phyloP scores from a whole-genome alignment of 225 moss, liverwort and hornwort species.

The Asterella californica region DNA sequence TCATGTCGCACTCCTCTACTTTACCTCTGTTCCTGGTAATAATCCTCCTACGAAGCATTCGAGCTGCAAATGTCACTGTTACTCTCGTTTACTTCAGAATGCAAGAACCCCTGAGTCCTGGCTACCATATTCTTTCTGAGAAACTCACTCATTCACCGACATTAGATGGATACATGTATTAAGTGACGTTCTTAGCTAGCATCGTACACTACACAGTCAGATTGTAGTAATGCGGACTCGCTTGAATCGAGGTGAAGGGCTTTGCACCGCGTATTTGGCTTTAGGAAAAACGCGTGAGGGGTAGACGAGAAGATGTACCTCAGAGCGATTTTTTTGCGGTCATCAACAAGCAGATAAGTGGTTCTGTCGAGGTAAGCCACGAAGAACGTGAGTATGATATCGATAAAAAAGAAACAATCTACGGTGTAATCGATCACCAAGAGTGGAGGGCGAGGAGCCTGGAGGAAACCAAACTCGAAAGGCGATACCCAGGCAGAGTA shows the following conservation, averaged over 20 bases:
- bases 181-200: background rate
- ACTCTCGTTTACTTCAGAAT: background rate
- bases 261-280: background rate
- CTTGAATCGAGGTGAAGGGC: background rate
- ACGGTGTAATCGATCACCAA: conserved; percentile 57
- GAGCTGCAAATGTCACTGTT: background rate
- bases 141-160: background rate
- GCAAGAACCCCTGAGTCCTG: background rate
- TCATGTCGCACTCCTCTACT: background rate
- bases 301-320: conserved; percentile 36
- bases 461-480: conserved; percentile 79
- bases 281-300: background rate
- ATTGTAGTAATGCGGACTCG: background rate
- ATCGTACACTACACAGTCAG: background rate
- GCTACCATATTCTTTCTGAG: background rate
- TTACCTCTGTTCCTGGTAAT: background rate
- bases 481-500: conserved; percentile 86
- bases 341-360: conserved; percentile 68
- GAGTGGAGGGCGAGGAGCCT: conserved; percentile 43
- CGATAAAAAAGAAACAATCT: conserved; percentile 71
- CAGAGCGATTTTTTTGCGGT: conserved; percentile 47
- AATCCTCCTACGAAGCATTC: background rate
- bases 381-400: conserved; percentile 76
- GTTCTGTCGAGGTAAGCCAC: conserved; percentile 75
- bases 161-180: background rate